Conservation (phyloP, 2,329 filamentous ascomycete genomes). For the Albifimbria verrucaria region DNA sequence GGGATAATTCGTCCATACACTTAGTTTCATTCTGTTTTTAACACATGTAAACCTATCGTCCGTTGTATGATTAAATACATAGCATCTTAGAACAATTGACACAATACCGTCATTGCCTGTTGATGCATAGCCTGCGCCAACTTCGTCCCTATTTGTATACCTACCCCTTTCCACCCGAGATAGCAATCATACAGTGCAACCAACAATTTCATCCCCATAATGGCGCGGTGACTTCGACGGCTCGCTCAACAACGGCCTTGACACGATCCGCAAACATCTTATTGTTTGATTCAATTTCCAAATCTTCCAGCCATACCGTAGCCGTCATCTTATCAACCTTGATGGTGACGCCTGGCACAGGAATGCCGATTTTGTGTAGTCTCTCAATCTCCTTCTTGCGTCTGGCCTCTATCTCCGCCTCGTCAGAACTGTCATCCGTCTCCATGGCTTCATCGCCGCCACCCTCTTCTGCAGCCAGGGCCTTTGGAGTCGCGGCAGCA, state of each 20-base stretch:
- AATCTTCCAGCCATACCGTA: constrained; percentile 84
- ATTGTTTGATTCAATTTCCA: constrained; percentile 85
- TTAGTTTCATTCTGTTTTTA: constrained; percentile 15
- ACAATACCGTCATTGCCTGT: background rate
- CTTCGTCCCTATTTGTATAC: no score
- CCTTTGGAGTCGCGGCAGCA: constrained; percentile 24
- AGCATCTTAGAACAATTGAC: constrained; percentile 11
- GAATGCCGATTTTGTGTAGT: constrained; percentile 79
- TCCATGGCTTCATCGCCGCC: constrained; percentile 28
- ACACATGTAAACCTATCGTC: background rate
- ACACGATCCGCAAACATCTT: constrained; percentile 80
- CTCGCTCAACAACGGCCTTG: constrained; percentile 83
- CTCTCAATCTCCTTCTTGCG: constrained; percentile 70
- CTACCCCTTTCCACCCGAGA: no score
- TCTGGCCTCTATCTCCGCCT: constrained; percentile 48
- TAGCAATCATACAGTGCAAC: no score
- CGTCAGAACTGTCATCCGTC: constrained; percentile 31
- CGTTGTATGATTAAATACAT: constrained; percentile 23
- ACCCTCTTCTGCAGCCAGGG: constrained; percentile 31
- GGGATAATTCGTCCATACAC: constrained; percentile 30
- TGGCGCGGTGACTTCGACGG: constrained; percentile 80
- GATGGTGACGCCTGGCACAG: constrained; percentile 85
- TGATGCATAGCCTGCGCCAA: no score
- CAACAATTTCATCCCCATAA: constrained; percentile 57
- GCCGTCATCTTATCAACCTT: constrained; percentile 84